Conservation (phyloP, 2,329 filamentous ascomycete species). For the Lecanicillium sp. region DNA sequence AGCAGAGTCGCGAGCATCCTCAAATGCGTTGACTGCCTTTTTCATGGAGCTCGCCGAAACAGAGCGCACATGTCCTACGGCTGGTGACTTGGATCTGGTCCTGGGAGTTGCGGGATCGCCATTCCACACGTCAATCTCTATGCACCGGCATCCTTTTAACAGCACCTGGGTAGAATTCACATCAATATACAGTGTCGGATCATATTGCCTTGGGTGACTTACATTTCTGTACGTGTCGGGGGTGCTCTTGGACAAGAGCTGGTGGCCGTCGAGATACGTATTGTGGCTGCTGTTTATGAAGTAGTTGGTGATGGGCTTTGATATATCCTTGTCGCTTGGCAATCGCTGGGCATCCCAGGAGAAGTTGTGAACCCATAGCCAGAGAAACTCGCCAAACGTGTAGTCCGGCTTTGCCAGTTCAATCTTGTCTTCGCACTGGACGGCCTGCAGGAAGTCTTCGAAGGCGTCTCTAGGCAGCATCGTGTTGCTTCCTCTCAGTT, state of each 20-base stretch:
- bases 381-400: conserved; percentile 41
- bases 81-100: conserved; percentile 28
- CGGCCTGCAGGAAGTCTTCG: conserved; percentile 37
- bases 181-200: no score
- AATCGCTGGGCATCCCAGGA: conserved; percentile 36
- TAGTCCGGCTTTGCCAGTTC: conserved; percentile 33
- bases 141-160: conserved; percentile 72
- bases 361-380: conserved; percentile 35
- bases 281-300: conserved; percentile 95
- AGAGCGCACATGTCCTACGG: conserved; percentile 36
- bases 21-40: conserved; percentile 26
- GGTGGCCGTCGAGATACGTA: conserved; percentile 83
- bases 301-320: conserved; percentile 73
- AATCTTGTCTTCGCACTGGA: conserved; percentile 36
- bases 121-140: conserved; percentile 95
- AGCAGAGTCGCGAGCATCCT: conserved; percentile 20
- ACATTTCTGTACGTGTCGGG: conserved; percentile 72
- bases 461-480: conserved; percentile 30
- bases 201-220: conserved; percentile 21
- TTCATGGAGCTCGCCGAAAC: conserved; percentile 36
- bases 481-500: conserved; percentile 27
- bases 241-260: conserved; percentile 70
- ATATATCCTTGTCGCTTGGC: conserved; percentile 47
- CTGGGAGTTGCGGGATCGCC: conserved; percentile 42
- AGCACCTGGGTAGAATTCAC: conserved; percentile 52